Base-by-base conservation (phyloP, 2,329 filamentous ascomycete species). In the Zasmidium cellare region DNA sequence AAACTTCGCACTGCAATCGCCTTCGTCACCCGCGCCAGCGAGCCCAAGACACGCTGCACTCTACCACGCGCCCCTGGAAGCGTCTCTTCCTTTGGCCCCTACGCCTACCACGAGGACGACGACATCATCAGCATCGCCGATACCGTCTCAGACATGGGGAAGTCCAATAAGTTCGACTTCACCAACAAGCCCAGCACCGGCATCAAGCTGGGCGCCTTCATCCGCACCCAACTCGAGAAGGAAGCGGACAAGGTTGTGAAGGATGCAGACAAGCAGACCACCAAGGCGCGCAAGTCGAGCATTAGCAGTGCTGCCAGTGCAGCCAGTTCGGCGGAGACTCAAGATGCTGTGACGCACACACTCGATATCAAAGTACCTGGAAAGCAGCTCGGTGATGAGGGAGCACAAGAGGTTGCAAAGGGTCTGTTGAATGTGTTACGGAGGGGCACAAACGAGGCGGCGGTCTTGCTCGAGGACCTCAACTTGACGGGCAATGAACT, bases 321-420 rank as follows among this genome's bases (percentile, higher is more conserved):
- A 31, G 55, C 41, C 23, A 55, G 62, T 22, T 49, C 51, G 20
- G 46, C 49, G 22, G 63, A 61, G 6, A 38, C 47, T 16, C 45
- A 64, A 19, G 56, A 55, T 46, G 46, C 44, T 18, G 46, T 61
- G 18, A 35, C 58, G 11, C 67, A 70, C 54, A 58, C 59, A 48
- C 64, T 82, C 20, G 78, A 82, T 54, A 72, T 82, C 56, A 77
- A 79, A 54, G 69, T 80, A 14, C 72, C 75, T 3, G 72, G 72
- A 35, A 82, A 79, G 66, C 64, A 70, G 9, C 69, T 82, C n/a
- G 77, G 75, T 1, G 77, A 81, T 55, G 75, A 77, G 9, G 79
- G 79, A 9, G 71, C 80, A 11, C 60, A 58, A 2, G 71, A 74
- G 14, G 72, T 81, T 58, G 73, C 75, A n/a, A 70, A 74, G 51